Evolutionary conservation across 129 eudicot genomes (phyloP), one percentile per base, ranked within the genome.

Genomic region (Flaveria sonorensis): DNA sequence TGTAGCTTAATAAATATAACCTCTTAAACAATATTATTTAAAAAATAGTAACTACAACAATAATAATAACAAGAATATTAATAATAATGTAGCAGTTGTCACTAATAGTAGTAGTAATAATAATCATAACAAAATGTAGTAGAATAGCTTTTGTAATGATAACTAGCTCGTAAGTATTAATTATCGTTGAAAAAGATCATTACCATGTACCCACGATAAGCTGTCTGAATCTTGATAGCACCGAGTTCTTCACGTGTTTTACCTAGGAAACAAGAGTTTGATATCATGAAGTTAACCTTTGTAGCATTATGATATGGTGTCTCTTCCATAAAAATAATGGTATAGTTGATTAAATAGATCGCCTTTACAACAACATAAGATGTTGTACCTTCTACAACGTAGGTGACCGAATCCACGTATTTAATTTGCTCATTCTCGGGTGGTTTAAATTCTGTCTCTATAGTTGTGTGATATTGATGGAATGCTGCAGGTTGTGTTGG

Each of bases 191-290:
- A 43, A 43, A 75, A 43, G 74, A 71, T 62, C 19, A 18, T 72
- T 89, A 89, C 94, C 94, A 81, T 39, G 85, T 86, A 57, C 20
- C 89, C 89, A 3, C 91, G 89, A 69, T 77, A 89, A 28, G 81
- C 91, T 26, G 79, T 80, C 56, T 89, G 94, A 72, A 89, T 89
- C 77, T 75, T 89, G 74, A 84, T 82, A 63, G 87, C 87, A 11
- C 85, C 75, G 1, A 81, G 82, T 71, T 89, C 91, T 77, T 86
- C 89, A n/a, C 21, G 75, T 12, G 89, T 79, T 84, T 86, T 79
- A 52, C 86, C 86, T 4, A 74, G 46, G 75, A 57, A 84, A 48
- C 74, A 74, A 32, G 82, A 72, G 26, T 74, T 48, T 16, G 81
- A 78, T 48, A 81, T 83, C 45, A 63, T 79, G 26, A 76, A 82